These are phyloP conservation scores for Pseudomassariella vexata DNA, from an alignment of 2,329 filamentous ascomycete genomes.

Conservation along the genomic window DNA sequence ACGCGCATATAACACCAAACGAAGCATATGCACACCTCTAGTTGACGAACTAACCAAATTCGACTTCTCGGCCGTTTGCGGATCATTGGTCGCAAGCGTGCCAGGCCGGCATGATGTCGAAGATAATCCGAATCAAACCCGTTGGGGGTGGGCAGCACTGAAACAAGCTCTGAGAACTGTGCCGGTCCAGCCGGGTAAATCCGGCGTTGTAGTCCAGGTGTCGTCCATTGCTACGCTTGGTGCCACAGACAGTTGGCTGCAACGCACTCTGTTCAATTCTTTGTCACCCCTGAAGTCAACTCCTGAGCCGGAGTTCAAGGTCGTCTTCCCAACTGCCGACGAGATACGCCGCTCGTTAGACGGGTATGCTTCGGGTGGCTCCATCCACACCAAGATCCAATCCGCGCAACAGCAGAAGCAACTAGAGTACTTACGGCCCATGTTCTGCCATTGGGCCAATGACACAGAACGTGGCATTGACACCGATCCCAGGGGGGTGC, in stretches of 20 bases:
- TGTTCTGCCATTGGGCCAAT: constrained; percentile 72
- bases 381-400: constrained; percentile 76
- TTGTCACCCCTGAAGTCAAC: constrained; percentile 17
- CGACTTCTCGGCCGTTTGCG: constrained; percentile 66
- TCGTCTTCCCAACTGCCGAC: constrained; percentile 76
- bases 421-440: constrained; percentile 62
- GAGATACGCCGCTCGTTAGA: constrained; percentile 73
- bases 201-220: constrained; percentile 57
- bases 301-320: constrained; percentile 49
- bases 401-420: constrained; percentile 68
- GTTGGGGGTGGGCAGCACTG: constrained; percentile 74
- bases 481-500: constrained; percentile 8
- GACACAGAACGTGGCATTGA: constrained; percentile 34
- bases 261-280: constrained; percentile 52
- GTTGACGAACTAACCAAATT: constrained; percentile 51
- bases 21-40: constrained; percentile 48
- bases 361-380: constrained; percentile 70
- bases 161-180: constrained; percentile 52
- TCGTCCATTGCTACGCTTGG: constrained; percentile 82
- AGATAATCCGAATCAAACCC: constrained; percentile 41
- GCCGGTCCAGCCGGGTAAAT: constrained; percentile 32
- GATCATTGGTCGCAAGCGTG: constrained; percentile 70
- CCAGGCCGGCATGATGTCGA: constrained; percentile 58
- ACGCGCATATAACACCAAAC: constrained; percentile 56
- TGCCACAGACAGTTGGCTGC: constrained; percentile 65